Evolutionary conservation across 306 rosid genomes (phyloP), one percentile per base, ranked within the genome.

Genomic region (Rosa lucieae): DNA sequence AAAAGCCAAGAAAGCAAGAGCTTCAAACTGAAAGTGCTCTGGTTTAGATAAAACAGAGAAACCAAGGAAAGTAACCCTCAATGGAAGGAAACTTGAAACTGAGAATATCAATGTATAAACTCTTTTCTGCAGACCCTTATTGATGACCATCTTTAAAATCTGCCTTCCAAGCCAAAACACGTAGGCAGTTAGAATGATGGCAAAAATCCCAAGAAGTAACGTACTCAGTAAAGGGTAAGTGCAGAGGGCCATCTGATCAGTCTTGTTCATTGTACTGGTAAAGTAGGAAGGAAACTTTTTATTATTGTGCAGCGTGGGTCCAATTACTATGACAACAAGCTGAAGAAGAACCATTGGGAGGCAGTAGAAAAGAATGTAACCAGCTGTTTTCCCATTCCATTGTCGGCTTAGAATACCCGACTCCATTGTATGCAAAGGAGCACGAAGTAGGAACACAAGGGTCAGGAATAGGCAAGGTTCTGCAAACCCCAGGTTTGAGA

Each of bases 391-490:
- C 77, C 86, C 71, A 82, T 92, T 95, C 98, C 99, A 90, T 69
- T 85, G 85, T 77, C 76, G 84, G 86, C 92, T 87, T 81, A 95
- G 88, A 84, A 90, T 92, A 65, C 97, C 99, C 0, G 91, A 85
- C 76, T 92, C 97, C 91, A 86, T 80, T 58, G 58, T 79, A 84
- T 92, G 98, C 58, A 95, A 86, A 37, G 99, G 94, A 1, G 98
- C 99, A 15, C 98, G 97, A 74, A 95, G 96, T 53, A 95, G 96
- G 86, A 92, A 92, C 81, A 91, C 90, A 3, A 95, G 88, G 4
- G 98, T 95, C 85, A 95, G 96, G 84, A 95, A 92, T 77, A 95
- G 91, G 88, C 98, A 95, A 58, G 99, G 99, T 82, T 95, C 99
- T 77, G 99, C 98, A 86, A 95, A 95, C 84, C 99, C 99, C 81